These are phyloP conservation scores for Exophiala mesophila DNA, from an alignment of 2,329 filamentous ascomycete species.

Conservation along the genomic window DNA sequence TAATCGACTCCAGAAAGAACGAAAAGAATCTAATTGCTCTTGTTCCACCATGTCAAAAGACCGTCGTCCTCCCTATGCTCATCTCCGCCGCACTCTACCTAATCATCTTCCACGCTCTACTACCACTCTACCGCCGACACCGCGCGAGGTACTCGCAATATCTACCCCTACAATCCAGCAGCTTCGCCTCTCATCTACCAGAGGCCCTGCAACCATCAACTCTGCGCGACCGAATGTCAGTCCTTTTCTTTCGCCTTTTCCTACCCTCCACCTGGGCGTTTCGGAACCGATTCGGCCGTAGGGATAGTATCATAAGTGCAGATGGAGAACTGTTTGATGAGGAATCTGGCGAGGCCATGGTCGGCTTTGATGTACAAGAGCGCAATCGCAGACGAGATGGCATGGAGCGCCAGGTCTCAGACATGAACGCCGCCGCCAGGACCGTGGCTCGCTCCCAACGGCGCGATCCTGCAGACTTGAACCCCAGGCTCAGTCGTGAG, in stretches of 20 bases:
- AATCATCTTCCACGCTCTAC: conserved; percentile 57
- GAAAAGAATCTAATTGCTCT: not conserved
- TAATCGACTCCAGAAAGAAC: no score
- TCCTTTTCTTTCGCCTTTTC: conserved; percentile 40
- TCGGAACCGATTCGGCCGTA: conserved; percentile 26
- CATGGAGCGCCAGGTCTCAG: conserved; percentile 33
- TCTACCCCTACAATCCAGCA: conserved; percentile 53
- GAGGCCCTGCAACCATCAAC: conserved; percentile 18
- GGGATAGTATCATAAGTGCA: conserved; percentile 35
- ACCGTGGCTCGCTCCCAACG: conserved; percentile 11
- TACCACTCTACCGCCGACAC: conserved; percentile 67
- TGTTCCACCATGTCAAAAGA: conserved; percentile 46
- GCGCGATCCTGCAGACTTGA: conserved; percentile 34
- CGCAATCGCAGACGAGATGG: conserved; percentile 37
- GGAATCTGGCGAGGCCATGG: conserved; percentile 56
- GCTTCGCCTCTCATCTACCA: conserved; percentile 40
- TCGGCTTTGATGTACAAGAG: conserved; percentile 48
- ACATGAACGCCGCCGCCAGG: conserved; percentile 26
- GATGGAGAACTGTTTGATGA: conserved; percentile 60
- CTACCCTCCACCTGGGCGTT: conserved; percentile 42
- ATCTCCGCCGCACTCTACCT: conserved; percentile 68
- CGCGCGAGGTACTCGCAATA: conserved; percentile 69
- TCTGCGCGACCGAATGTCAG: conserved; percentile 40
- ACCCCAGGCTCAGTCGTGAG: conserved; percentile 69
- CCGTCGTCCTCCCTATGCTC: conserved; percentile 63